Conservation (phyloP, 352 stramenopile genomes). For the Albugo laibachii region DNA sequence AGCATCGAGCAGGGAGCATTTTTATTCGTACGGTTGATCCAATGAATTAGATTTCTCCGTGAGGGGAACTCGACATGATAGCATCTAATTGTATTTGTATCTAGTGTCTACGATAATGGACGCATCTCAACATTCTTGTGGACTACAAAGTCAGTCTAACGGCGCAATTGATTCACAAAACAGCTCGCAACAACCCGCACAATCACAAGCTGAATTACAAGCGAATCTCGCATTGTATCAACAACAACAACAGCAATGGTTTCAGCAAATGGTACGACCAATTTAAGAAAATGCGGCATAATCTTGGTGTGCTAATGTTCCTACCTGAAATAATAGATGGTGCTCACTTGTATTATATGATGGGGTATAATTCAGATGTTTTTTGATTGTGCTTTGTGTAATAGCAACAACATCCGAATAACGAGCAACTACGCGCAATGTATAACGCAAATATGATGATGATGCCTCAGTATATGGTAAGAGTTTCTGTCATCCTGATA, state of each 20-base stretch:
- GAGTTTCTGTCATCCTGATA: constrained; percentile 2
- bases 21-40: too few species aligned
- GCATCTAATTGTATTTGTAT: too few species aligned
- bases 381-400: neutral
- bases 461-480: constrained; percentile 65
- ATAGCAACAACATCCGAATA: constrained; percentile 48
- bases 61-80: too few species aligned
- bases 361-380: neutral
- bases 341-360: neutral
- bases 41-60: too few species aligned
- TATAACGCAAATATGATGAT: constrained; percentile 68
- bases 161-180: too few species aligned
- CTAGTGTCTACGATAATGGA: too few species aligned
- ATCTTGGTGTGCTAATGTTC: neutral
- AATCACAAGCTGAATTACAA: constrained; percentile 11
- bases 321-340: neutral
- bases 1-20: too few species aligned
- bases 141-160: too few species aligned
- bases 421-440: constrained; percentile 61
- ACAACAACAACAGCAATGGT: constrained; percentile 52
- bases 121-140: too few species aligned
- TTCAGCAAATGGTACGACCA: constrained; percentile 50
- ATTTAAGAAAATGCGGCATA: neutral
- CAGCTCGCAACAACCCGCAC: neutral
- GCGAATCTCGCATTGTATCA: constrained; percentile 56